These are phyloP conservation scores for Nematocida minor DNA, from an alignment of 371 early-diverging fungal species.

Conservation along the genomic window DNA sequence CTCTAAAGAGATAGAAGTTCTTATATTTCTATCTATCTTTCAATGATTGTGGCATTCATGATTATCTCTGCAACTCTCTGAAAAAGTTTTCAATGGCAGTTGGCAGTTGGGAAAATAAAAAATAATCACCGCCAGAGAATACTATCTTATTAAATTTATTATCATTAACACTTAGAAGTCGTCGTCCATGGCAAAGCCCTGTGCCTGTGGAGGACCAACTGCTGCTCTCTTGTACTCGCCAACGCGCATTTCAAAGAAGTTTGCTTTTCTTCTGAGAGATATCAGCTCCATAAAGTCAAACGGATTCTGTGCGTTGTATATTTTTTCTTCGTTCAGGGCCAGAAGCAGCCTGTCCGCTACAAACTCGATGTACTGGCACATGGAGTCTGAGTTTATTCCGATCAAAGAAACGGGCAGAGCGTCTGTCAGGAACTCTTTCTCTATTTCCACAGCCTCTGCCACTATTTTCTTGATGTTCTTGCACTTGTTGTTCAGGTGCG, in stretches of 20 bases:
- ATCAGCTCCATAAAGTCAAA: constrained; percentile 99
- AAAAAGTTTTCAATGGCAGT: too few species aligned
- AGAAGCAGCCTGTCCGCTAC: constrained; percentile 91
- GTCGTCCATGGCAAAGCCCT: constrained; percentile 55
- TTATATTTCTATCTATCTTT: neutral
- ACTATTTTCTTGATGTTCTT: constrained; percentile 72
- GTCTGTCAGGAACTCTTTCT: constrained; percentile 87
- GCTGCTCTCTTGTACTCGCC: constrained; percentile 90
- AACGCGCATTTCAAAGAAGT: constrained; percentile 98
- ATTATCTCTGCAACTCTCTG: too few species aligned
- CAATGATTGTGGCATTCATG: neutral
- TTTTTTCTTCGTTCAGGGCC: constrained; percentile 78
- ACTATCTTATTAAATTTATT: neutral
- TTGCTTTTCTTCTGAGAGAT: constrained; percentile 88
- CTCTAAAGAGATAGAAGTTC: too few species aligned
- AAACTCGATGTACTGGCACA: constrained; percentile 97
- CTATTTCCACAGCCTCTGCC: constrained; percentile 78
- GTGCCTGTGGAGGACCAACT: constrained; percentile 57
- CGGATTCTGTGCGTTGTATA: constrained; percentile 83
- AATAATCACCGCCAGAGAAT: neutral
- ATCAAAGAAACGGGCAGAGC: constrained; percentile 86
- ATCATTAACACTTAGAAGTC: constrained; percentile 54
- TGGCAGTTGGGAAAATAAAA: neutral
- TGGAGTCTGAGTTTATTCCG: constrained; percentile 90
- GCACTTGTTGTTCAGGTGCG: constrained; percentile 75